These are phyloP conservation scores for Ceratocystis albifundus DNA, from an alignment of 2,329 filamentous ascomycete species.

Conservation along the genomic window DNA sequence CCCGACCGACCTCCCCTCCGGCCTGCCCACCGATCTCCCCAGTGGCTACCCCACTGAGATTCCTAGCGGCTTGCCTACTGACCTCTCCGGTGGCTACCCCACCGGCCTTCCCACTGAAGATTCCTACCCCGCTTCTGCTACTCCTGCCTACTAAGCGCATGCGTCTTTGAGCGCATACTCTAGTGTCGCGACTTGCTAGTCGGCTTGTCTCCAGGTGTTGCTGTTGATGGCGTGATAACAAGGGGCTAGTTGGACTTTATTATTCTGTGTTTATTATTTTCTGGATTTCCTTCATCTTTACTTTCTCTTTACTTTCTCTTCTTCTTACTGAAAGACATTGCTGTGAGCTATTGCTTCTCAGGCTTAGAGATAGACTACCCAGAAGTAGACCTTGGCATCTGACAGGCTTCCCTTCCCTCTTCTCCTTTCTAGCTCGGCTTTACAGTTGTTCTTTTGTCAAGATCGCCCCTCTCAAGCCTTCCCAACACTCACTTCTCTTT, in stretches of 20 bases:
- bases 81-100: not conserved
- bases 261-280: slow-evolving; percentile 17
- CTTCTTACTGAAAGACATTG: not conserved
- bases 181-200: not conserved
- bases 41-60: not conserved
- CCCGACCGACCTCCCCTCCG: slow-evolving; percentile 5
- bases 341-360: not conserved
- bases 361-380: not conserved
- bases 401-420: not conserved
- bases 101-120: not conserved
- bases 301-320: not conserved
- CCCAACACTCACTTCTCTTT: not conserved
- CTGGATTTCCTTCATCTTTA: slow-evolving; percentile 17
- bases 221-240: not conserved
- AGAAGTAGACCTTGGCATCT: not conserved
- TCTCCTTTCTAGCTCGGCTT: not conserved
- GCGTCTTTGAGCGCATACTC: too few relatives aligned
- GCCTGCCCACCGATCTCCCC: not conserved
- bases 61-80: slow-evolving; percentile 8
- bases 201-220: not conserved
- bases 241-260: slow-evolving; percentile 4
- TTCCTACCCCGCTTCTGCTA: not conserved
- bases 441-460: slow-evolving; percentile 8
- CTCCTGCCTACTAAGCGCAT: too few relatives aligned
- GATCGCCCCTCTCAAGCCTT: not conserved